phyloP scores from a whole-genome alignment of 352 stramenopile species.

The Globisporangium nodosum region DNA sequence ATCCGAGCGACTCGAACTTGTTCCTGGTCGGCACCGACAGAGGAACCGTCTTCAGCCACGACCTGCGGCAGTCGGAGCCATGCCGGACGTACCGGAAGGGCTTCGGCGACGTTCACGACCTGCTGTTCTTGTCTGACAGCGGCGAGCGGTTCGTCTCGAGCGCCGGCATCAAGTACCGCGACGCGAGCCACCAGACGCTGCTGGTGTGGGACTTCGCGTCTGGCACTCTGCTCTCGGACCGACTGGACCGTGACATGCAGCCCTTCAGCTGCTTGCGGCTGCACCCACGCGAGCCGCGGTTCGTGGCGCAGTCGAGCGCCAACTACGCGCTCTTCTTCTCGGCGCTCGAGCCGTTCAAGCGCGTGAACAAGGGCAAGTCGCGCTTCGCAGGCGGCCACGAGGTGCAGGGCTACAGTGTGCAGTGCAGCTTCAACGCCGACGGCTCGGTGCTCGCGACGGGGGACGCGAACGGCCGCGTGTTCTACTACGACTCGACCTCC shows the following conservation, averaged over 20 bases:
- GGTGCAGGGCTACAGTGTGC: constrained; percentile 35
- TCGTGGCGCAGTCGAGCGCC: constrained; percentile 42
- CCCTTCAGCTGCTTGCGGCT: constrained; percentile 36
- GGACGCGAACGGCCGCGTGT: constrained; percentile 35
- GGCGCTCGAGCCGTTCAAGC: constrained; percentile 38
- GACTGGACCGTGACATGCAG: constrained; percentile 37
- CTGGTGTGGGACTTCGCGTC: constrained; percentile 59
- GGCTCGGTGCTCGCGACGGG: constrained; percentile 38
- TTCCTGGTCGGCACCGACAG: constrained; percentile 28
- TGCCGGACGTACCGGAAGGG: constrained; percentile 14
- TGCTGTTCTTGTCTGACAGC: constrained; percentile 35
- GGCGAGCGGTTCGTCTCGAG: constrained; percentile 45
- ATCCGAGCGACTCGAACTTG: constrained; percentile 23
- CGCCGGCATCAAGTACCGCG: constrained; percentile 24
- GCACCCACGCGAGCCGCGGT: constrained; percentile 31
- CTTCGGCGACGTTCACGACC: constrained; percentile 46
- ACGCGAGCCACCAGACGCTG: constrained; percentile 58
- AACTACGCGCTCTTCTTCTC: constrained; percentile 41
- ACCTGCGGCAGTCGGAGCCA: constrained; percentile 20
- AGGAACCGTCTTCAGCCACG: constrained; percentile 29
- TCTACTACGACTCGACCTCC: constrained; percentile 30
- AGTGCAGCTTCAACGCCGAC: constrained; percentile 49
- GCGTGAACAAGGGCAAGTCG: constrained; percentile 20
- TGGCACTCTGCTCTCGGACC: constrained; percentile 35
- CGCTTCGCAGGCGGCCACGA: constrained; percentile 27